Conservation (phyloP, 2,329 filamentous ascomycete genomes). For the Calonectria hawksworthii region DNA sequence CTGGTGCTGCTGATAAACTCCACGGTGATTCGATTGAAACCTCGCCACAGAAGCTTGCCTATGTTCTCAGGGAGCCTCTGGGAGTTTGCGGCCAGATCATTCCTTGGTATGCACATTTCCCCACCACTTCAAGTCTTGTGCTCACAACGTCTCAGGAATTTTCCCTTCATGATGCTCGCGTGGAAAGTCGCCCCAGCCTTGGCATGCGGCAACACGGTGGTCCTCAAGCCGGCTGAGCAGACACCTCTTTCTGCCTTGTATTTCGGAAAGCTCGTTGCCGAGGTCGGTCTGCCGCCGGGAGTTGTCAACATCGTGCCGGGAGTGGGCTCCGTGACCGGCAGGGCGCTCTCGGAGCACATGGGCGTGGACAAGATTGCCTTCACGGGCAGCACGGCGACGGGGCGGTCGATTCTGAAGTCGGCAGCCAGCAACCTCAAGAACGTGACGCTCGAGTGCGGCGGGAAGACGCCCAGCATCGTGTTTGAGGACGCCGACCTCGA, state of each 20-base stretch:
- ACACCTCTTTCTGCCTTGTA: slow-evolving; percentile 71
- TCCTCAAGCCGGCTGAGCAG: slow-evolving; percentile 71
- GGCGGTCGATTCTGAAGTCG: slow-evolving; percentile 76
- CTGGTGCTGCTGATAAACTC: slow-evolving; percentile 79
- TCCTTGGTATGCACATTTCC: slow-evolving; percentile 55
- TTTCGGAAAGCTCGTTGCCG: slow-evolving; percentile 72
- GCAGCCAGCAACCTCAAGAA: slow-evolving; percentile 70
- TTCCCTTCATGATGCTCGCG: slow-evolving; percentile 59
- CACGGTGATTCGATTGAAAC: slow-evolving; percentile 77
- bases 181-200: slow-evolving; percentile 78
- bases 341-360: slow-evolving; percentile 72
- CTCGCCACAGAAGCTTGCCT: slow-evolving; percentile 72
- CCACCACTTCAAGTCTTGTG: background rate
- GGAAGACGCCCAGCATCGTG: slow-evolving; percentile 68
- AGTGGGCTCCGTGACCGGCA: slow-evolving; percentile 72
- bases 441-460: slow-evolving; percentile 69
- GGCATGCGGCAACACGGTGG: slow-evolving; percentile 68
- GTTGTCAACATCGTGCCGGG: slow-evolving; percentile 79
- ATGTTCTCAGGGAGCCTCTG: slow-evolving; percentile 75
- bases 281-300: slow-evolving; percentile 78
- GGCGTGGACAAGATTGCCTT: slow-evolving; percentile 78
- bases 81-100: slow-evolving; percentile 77
- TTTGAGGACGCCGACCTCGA: slow-evolving; percentile 71
- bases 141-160: slow-evolving; percentile 4
- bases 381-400: slow-evolving; percentile 76